These are phyloP conservation scores for Collariella sp. DNA, from an alignment of 495 filamentous ascomycete species.

Conservation along the genomic window DNA sequence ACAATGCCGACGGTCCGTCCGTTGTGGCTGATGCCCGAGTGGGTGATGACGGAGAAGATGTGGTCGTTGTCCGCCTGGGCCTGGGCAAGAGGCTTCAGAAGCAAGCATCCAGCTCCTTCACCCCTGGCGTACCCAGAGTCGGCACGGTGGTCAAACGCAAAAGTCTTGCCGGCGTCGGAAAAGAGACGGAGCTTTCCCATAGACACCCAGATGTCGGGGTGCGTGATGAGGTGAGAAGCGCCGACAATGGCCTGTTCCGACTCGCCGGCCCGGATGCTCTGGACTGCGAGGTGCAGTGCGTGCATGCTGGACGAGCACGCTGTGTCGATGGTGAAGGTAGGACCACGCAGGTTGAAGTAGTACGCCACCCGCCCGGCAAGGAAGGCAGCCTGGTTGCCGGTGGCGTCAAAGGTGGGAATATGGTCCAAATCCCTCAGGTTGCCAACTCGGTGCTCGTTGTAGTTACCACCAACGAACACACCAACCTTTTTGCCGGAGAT, in stretches of 20 bases:
- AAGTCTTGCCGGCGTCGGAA: slow-evolving; percentile 30
- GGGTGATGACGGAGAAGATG: slow-evolving; percentile 48
- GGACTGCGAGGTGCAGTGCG: slow-evolving; percentile 63
- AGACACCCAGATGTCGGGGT: slow-evolving; percentile 37
- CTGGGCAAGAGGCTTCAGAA: slow-evolving; percentile 47
- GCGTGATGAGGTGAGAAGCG: slow-evolving; percentile 36
- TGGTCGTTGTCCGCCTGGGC: slow-evolving; percentile 48
- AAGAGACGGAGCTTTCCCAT: slow-evolving; percentile 31
- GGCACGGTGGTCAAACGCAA: slow-evolving; percentile 35
- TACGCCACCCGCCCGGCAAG: slow-evolving; percentile 50
- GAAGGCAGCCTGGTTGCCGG: slow-evolving; percentile 38
- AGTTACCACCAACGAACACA: slow-evolving; percentile 39
- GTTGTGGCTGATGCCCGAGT: slow-evolving; percentile 47
- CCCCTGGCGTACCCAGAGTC: slow-evolving; percentile 39
- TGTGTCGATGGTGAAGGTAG: slow-evolving; percentile 67
- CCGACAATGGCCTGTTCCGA: slow-evolving; percentile 40
- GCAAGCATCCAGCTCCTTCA: slow-evolving; percentile 35
- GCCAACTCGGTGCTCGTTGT: slow-evolving; percentile 29
- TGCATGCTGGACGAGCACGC: slow-evolving; percentile 71
- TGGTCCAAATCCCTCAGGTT: slow-evolving; percentile 35
- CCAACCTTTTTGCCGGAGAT: slow-evolving; percentile 38
- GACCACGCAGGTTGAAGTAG: slow-evolving; percentile 45
- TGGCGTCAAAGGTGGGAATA: slow-evolving; percentile 34
- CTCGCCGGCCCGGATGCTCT: slow-evolving; percentile 55
- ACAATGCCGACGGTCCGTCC: slow-evolving; percentile 48